Evolutionary conservation across 1,284 basidiomycete genomes (phyloP), one percentile per base, ranked within the genome.

Genomic region (Cutaneotrichosporon arboriforme): DNA sequence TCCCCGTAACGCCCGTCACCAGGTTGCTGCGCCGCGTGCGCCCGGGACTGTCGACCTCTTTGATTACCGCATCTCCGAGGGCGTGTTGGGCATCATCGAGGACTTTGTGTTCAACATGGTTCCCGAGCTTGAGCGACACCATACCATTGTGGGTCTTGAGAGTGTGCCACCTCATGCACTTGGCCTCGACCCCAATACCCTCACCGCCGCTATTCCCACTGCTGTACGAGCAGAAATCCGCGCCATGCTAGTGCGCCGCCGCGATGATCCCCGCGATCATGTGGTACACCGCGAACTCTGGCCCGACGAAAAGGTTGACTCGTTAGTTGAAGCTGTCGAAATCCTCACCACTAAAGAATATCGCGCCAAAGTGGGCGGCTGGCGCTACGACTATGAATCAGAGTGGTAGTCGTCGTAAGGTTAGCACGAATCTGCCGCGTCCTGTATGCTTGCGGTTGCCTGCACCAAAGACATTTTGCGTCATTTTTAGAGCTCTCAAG

Each of bases 311-410:
- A n/a, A 20, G 7, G 31, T 45, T 2, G 43, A 45, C 15, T 8
- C 22, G n/a, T 35, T 26, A 8, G 43, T 45, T 4, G 31, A 15
- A 8, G 26, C 17, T n/a, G 31, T 45, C 2, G 14, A 31, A 3
- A 31, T 51, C 20, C 12, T 51, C 31, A 40, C 23, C 2, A 18
- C 46, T 14, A 37, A 17, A 8, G 31, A 39, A 18, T 51, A 51
- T n/a, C 21, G 36, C 14, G n/a, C 14, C 8, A 26, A 34, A 20
- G 43, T 51, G 1, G 50, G 50, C 26, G 26, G 9, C 73, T 31
- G 26, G 26, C 26, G 10, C 26, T 10, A 7, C 26, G 26, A 31
- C 26, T 31, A 31, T 10, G 26, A 31, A 10, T 31, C 26, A 10
- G 26, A 31, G 26, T 31, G 26, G 26, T 31, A 31, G 26, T 10